These are phyloP conservation scores for Amorphotheca resinae DNA, from an alignment of 495 filamentous ascomycete species.

Conservation along the genomic window DNA sequence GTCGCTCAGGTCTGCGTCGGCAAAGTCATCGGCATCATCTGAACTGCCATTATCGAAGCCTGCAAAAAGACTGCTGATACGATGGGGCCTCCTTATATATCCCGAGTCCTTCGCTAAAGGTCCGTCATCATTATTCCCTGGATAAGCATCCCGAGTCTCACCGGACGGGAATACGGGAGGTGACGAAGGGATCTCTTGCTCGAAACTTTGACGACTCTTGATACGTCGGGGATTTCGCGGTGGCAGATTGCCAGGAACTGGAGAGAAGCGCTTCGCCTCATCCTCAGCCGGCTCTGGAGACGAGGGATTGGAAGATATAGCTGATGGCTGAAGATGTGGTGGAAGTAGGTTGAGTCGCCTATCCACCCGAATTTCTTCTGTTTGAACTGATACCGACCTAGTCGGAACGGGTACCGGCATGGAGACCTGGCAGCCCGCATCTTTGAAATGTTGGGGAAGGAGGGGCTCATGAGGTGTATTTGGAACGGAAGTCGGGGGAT, in stretches of 20 bases:
- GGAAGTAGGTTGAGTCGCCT: slow-evolving; percentile 60
- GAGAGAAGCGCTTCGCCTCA: slow-evolving; percentile 32
- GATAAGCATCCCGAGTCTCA: slow-evolving; percentile 53
- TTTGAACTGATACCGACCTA: slow-evolving; percentile 68
- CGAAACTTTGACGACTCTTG: slow-evolving; percentile 29
- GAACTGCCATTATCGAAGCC: slow-evolving; percentile 57
- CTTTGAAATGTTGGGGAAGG: slow-evolving; percentile 41
- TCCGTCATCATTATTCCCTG: slow-evolving; percentile 74
- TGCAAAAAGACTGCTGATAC: slow-evolving; percentile 75
- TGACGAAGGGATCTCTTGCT: slow-evolving; percentile 33
- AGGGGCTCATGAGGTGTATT: slow-evolving; percentile 39
- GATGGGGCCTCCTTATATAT: slow-evolving; percentile 53
- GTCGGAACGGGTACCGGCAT: slow-evolving; percentile 32
- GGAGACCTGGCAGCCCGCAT: slow-evolving; percentile 42
- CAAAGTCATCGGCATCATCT: slow-evolving; percentile 44
- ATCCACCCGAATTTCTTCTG: slow-evolving; percentile 75
- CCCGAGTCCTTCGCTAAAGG: slow-evolving; percentile 49
- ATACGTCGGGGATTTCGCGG: slow-evolving; percentile 40
- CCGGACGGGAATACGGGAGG: slow-evolving; percentile 25
- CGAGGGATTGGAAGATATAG: slow-evolving; percentile 44
- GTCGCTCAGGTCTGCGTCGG: slow-evolving; percentile 49
- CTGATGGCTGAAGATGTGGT: slow-evolving; percentile 63
- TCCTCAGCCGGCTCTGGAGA: slow-evolving; percentile 29
- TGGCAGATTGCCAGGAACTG: slow-evolving; percentile 36
- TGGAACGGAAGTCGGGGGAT: slow-evolving; percentile 41